Evolutionary conservation across 2,329 filamentous ascomycete genomes (phyloP), one percentile per base, ranked within the genome.

Genomic region (Colletotrichum sp.): DNA sequence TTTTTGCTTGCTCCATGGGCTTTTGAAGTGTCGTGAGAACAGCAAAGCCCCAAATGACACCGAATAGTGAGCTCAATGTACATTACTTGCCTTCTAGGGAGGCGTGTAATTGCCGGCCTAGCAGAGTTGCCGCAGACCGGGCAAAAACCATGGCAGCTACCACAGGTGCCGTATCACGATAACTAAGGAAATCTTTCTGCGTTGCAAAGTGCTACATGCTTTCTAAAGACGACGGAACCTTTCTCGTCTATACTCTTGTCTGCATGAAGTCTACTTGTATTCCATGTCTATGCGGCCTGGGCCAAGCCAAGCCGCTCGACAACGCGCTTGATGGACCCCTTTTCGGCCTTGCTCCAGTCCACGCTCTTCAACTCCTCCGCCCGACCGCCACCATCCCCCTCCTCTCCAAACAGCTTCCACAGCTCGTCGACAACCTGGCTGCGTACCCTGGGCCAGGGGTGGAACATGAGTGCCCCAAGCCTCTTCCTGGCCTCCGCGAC

Each of bases 371-470:
- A 80, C 72, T 83, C 79, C 21, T 79, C 82, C 10, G 78, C 77
- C 28, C 78, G 73, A 12, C 81, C n/a, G 12, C n/a, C 6, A 21
- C 43, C 43, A 21, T 7, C 55, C 4, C 28, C 61, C 8, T 79
- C 77, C 34, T 82, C 81, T 9, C 81, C 81, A 34, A 85, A 78
- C 72, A 90, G 78, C 21, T 82, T 85, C 90, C 90, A 93, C 39
- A 93, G 82, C 83, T 92, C 90, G 79, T 94, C 92, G 6, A 92
- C 88, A 18, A 91, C 92, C 61, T 87, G 82, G 76, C 84, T 90
- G 76, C 93, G 86, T 79, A 98, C 92, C 80, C 91, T 91, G 7
- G 96, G 95, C 88, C 95, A 98, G 1, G 95, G 95, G 86, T 98
- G 96, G 73, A 92, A 84, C 77, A 98, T 86, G 87, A 98, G 91